Conservation (phyloP, 2,329 filamentous ascomycete species). For the Aspergillus japonicus region DNA sequence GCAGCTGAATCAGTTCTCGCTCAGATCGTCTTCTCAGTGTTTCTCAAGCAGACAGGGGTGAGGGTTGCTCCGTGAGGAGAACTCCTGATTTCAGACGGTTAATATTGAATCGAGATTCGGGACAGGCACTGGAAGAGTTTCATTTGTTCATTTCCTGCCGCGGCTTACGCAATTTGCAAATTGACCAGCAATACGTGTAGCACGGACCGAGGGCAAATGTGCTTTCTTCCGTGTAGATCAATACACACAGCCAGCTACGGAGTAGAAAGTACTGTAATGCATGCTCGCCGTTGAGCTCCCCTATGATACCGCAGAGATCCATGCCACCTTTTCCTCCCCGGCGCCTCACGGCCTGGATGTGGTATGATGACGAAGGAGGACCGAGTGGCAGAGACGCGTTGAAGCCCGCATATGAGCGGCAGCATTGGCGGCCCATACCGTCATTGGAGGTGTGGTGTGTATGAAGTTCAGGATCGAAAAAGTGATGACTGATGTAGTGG, state of each 20-base stretch:
- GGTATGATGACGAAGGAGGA: background rate
- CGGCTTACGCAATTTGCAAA: conserved; percentile 5
- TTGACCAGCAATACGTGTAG: background rate
- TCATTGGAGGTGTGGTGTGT: background rate
- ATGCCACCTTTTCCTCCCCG: background rate
- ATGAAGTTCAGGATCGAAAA: background rate
- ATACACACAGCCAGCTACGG: background rate
- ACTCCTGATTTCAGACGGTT: background rate
- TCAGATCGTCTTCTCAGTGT: background rate
- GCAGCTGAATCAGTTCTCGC: background rate
- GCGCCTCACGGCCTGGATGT: background rate
- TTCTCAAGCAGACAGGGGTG: background rate
- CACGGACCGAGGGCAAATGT: background rate
- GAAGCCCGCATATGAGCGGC: background rate
- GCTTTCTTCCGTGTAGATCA: background rate
- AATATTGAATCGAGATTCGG: background rate
- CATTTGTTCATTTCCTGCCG: background rate
- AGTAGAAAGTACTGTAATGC: conserved; percentile 3
- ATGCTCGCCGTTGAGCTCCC: conserved; percentile 5
- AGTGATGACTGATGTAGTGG: background rate
- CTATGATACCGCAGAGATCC: background rate
- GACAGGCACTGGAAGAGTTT: background rate
- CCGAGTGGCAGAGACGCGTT: background rate
- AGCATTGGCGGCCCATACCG: background rate
- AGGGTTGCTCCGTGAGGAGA: background rate